Percentiles rank a stretch among this genome's conserved stretches.
These are phyloP conservation scores for Phlegmacium glaucopus DNA, from an alignment of 768 basidiomycete species.

Conservation along the genomic window DNA sequence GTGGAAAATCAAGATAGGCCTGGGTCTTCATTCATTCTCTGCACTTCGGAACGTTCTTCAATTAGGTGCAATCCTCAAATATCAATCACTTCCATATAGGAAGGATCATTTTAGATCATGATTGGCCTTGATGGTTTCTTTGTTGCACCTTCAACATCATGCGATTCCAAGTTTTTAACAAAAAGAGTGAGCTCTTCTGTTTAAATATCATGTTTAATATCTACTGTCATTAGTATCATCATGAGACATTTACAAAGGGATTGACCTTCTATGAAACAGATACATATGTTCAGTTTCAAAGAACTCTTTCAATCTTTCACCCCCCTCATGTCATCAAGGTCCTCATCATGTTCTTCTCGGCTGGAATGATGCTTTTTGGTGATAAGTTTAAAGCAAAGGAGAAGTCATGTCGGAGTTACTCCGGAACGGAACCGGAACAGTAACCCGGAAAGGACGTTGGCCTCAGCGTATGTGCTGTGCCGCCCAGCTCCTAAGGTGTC, in stretches of 20 bases:
- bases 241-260: conserved; percentile 28
- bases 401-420: no score
- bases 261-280: conserved; percentile 25
- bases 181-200: conserved; percentile 28
- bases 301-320: conserved; percentile 28
- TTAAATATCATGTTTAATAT: background rate
- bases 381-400: no score
- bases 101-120: conserved; percentile 47
- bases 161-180: conserved; percentile 27
- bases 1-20: conserved; percentile 54
- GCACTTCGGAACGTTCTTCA: background rate
- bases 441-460: no score
- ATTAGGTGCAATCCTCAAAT: background rate
- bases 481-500: no score
- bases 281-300: conserved; percentile 27
- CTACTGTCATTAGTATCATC: conserved; percentile 19
- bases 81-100: conserved; percentile 16
- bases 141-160: conserved; percentile 30
- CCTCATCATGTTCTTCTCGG: conserved; percentile 33
- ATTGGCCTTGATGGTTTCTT: conserved; percentile 44
- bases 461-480: no score
- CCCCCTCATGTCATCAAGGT: conserved; percentile 31
- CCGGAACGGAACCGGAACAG: no score
- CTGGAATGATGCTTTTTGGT: conserved; percentile 32
- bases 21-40: conserved; percentile 62